These are phyloP conservation scores for Sporothrix schenckii DNA, from an alignment of 2,329 filamentous ascomycete species.

Conservation along the genomic window DNA sequence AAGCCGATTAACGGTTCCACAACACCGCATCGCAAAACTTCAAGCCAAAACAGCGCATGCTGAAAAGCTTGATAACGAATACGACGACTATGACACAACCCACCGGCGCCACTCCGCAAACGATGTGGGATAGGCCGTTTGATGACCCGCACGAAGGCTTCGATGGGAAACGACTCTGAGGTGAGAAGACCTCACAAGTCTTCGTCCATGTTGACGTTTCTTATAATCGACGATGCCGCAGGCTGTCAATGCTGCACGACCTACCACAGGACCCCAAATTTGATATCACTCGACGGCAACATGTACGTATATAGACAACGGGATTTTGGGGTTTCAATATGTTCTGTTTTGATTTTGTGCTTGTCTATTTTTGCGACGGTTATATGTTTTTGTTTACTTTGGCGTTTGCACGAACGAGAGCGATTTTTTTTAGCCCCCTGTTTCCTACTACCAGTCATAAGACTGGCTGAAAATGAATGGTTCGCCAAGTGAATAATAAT, in stretches of 20 bases:
- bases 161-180: neutral
- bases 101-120: slow-evolving; percentile 18
- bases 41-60: slow-evolving; percentile 17
- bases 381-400: slow-evolving; percentile 20
- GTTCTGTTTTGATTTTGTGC: slow-evolving; percentile 20
- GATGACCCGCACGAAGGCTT: neutral
- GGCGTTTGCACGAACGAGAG: slow-evolving; percentile 30
- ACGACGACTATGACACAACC: slow-evolving; percentile 30
- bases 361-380: slow-evolving; percentile 21
- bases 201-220: neutral
- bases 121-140: too few species aligned
- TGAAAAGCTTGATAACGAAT: slow-evolving; percentile 22
- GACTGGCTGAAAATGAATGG: neutral
- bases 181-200: neutral
- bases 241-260: neutral
- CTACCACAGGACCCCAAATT: slow-evolving; percentile 8
- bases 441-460: slow-evolving; percentile 2
- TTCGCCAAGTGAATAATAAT: slow-evolving; percentile 14
- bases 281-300: slow-evolving; percentile 2
- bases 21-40: neutral
- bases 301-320: slow-evolving; percentile 32
- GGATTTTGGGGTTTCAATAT: slow-evolving; percentile 24
- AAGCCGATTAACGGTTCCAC: neutral
- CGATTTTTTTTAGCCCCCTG: slow-evolving; percentile 7
- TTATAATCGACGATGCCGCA: neutral